These are phyloP conservation scores for Tetracladium maxilliforme DNA, from an alignment of 2,329 filamentous ascomycete genomes.

Conservation along the genomic window DNA sequence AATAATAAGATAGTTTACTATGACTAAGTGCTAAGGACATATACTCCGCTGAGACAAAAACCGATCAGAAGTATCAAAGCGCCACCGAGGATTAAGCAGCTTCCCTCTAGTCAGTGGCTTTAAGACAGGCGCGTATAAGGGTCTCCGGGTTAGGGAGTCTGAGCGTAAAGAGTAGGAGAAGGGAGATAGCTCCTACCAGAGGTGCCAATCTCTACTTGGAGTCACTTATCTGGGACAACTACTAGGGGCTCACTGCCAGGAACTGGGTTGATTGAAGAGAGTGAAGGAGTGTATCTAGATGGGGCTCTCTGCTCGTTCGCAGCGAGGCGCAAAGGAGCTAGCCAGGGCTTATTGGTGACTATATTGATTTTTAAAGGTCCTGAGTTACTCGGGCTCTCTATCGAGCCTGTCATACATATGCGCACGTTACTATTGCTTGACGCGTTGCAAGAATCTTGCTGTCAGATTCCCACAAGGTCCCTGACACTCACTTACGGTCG, in stretches of 20 bases:
- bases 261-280: too few relatives aligned
- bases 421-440: too few relatives aligned
- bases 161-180: constrained; percentile 42
- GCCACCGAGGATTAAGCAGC: constrained; percentile 44
- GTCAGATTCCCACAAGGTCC: too few relatives aligned
- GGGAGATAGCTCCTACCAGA: constrained; percentile 36
- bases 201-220: constrained; percentile 17
- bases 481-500: constrained; percentile 28
- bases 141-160: constrained; percentile 48
- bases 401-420: too few relatives aligned
- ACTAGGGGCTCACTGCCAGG: too few relatives aligned
- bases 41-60: constrained; percentile 54
- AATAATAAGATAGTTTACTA: constrained; percentile 48
- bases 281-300: too few relatives aligned
- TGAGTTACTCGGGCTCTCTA: too few relatives aligned
- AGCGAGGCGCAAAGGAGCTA: too few relatives aligned
- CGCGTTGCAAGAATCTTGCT: too few relatives aligned
- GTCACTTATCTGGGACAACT: neutral
- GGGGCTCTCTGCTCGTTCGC: too few relatives aligned
- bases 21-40: constrained; percentile 37
- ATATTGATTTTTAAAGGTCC: too few relatives aligned
- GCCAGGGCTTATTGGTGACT: too few relatives aligned
- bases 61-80: constrained; percentile 57
- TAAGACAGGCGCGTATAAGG: constrained; percentile 39
- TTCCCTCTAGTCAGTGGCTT: constrained; percentile 44